Percentiles rank a stretch among this genome's conserved stretches.
Conservation (phyloP, 2,329 filamentous ascomycete genomes). For the Fusarium nematophilum region DNA sequence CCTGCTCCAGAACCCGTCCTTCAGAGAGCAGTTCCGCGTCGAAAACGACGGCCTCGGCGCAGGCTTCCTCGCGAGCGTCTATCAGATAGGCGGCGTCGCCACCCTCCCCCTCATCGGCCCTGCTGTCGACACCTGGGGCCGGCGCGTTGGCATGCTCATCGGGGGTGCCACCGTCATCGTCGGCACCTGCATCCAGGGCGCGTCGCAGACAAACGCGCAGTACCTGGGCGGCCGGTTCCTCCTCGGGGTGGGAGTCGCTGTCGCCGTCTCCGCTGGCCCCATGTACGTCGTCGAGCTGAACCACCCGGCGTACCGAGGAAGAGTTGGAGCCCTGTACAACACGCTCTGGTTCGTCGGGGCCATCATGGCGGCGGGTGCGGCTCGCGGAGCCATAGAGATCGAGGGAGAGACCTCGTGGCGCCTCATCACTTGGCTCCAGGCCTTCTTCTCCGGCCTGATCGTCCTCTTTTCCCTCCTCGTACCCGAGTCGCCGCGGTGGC, state of each 20-base stretch:
- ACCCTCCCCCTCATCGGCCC: slow-evolving; percentile 60
- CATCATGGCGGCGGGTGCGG: slow-evolving; percentile 62
- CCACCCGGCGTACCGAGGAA: slow-evolving; percentile 59
- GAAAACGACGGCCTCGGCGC: slow-evolving; percentile 59
- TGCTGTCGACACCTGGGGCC: slow-evolving; percentile 59
- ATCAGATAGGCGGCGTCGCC: slow-evolving; percentile 62
- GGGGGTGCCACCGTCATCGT: slow-evolving; percentile 56
- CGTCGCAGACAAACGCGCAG: slow-evolving; percentile 51
- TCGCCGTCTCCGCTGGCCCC: slow-evolving; percentile 58
- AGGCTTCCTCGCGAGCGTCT: slow-evolving; percentile 63
- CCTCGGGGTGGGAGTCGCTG: slow-evolving; percentile 63
- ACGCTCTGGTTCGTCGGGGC: slow-evolving; percentile 60
- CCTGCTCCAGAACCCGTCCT: slow-evolving; percentile 56
- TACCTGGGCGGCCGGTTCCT: slow-evolving; percentile 70
- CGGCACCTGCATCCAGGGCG: slow-evolving; percentile 61
- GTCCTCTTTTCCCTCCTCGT: slow-evolving; percentile 50
- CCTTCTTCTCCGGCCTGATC: slow-evolving; percentile 55
- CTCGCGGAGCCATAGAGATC: slow-evolving; percentile 56
- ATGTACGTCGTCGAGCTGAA: slow-evolving; percentile 61
- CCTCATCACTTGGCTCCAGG: slow-evolving; percentile 58
- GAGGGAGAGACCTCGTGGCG: slow-evolving; percentile 54
- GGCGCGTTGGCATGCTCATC: slow-evolving; percentile 50
- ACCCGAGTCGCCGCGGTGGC: slow-evolving; percentile 57
- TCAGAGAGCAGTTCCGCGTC: slow-evolving; percentile 53
- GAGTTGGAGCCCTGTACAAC: slow-evolving; percentile 55